A percentile compares a stretch with the other conserved stretches of the same genome.
Evolutionary conservation across 2,329 filamentous ascomycete species (phyloP).

Genomic region (Didymosphaeria variabile): DNA sequence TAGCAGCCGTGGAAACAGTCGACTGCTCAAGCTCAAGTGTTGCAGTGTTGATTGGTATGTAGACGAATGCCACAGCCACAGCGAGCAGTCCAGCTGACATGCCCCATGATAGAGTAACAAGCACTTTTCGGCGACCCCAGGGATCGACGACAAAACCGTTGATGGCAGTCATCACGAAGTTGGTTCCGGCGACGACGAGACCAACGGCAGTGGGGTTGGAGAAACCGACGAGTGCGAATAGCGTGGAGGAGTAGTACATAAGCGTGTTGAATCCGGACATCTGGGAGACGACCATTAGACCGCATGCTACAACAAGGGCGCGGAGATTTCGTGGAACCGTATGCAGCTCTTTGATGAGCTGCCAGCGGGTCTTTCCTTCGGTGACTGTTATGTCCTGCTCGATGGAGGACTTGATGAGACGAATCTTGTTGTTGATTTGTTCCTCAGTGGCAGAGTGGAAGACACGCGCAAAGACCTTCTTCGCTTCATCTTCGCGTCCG

Average conservation of each 20-base stretch:
- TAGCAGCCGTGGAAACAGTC: constrained; percentile 45
- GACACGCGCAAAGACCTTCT: constrained; percentile 48
- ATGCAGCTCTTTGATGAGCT: constrained; percentile 58
- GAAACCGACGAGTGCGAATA: constrained; percentile 61
- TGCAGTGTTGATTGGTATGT: constrained; percentile 56
- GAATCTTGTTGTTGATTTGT: constrained; percentile 57
- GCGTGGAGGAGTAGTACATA: constrained; percentile 56
- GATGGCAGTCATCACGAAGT: constrained; percentile 61
- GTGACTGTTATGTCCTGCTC: constrained; percentile 52
- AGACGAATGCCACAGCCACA: constrained; percentile 57
- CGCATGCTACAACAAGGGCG: constrained; percentile 57
- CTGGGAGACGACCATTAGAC: constrained; percentile 63
- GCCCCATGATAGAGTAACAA: constrained; percentile 55
- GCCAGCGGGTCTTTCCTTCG: constrained; percentile 53
- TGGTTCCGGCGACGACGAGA: constrained; percentile 56
- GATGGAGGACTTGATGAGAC: constrained; percentile 52
- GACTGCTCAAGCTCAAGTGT: constrained; percentile 50
- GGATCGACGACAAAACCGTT: constrained; percentile 59
- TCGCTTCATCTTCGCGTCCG: constrained; percentile 53
- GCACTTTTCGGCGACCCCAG: constrained; percentile 56
- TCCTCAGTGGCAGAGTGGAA: constrained; percentile 54
- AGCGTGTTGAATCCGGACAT: constrained; percentile 58
- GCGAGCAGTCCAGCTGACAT: constrained; percentile 57
- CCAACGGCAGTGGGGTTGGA: constrained; percentile 59
- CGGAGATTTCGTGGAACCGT: constrained; percentile 55